Evolutionary conservation across 2,329 filamentous ascomycete species (phyloP), one percentile per base, ranked within the genome.

Genomic region (Curvularia lunata): DNA sequence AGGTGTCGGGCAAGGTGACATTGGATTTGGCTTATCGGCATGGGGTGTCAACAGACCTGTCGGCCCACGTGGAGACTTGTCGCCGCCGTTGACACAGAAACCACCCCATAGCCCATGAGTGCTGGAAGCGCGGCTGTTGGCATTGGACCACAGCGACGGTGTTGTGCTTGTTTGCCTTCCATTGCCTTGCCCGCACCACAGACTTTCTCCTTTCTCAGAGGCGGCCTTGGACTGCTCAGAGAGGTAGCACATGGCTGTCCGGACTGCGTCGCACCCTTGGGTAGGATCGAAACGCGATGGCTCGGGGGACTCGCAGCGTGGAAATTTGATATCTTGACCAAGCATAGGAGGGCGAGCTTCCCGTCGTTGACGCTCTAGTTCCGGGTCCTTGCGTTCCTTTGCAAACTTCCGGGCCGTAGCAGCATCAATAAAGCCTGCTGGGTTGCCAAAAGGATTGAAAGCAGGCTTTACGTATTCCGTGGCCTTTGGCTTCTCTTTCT

Each of bases 201-300:
- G 74, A 0, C 82, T 85, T 68, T 88, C 89, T 25, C 67, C 70
- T 40, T 70, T 69, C 52, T 69, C 65, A 55, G 74, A 71, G 16
- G 71, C 71, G 23, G 82, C 58, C 75, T 77, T 60, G 78, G 74
- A 80, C 77, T 77, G 83, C 73, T 78, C 80, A 74, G 79, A 78
- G 10, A 82, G 69, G 58, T 82, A 82, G 64, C 80, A 81, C 80
- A 83, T 82, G 30, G 80, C 77, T 41, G 77, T 77, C 27, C 76
- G 71, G 8, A 81, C 67, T 71, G 86, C 65, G 80, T 85, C 74
- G 9, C 80, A 81, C 8, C 79, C 76, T 70, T 92, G 90, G 54
- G 91, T 88, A 0, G 90, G 88, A 71, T 96, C 92, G 69, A 96
- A 89, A 69, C 91, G 88, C 16, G 92, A 96, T 53, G 88, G 86